These are phyloP conservation scores for Hawksworthiomyces lignivorus DNA, from an alignment of 2,329 filamentous ascomycete genomes.

Conservation along the genomic window DNA sequence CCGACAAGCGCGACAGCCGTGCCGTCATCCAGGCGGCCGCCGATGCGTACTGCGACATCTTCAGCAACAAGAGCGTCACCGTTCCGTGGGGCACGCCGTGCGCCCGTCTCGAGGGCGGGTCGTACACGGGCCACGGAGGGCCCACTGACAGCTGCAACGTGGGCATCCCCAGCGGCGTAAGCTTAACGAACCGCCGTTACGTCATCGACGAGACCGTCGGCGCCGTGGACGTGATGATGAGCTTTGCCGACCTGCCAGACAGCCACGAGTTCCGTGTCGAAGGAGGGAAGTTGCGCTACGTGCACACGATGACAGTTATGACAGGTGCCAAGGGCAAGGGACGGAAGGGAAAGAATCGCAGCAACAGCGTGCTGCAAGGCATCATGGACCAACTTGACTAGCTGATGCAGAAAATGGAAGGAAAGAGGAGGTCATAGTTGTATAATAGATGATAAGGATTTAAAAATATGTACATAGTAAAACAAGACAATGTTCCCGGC, in stretches of 20 bases:
- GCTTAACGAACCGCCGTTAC: conserved; percentile 15
- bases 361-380: background rate
- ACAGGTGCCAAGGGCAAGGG: background rate
- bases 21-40: conserved; percentile 22
- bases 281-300: conserved; percentile 23
- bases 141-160: conserved; percentile 18
- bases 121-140: conserved; percentile 19
- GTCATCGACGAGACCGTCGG: conserved; percentile 21
- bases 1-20: conserved; percentile 18
- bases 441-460: too few species aligned
- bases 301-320: conserved; percentile 25
- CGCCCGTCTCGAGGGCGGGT: conserved; percentile 21
- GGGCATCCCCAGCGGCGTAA: conserved; percentile 14
- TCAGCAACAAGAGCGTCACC: conserved; percentile 21
- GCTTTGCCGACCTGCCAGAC: conserved; percentile 22
- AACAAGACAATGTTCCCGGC: too few species aligned
- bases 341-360: background rate
- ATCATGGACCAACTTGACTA: background rate
- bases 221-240: conserved; percentile 22
- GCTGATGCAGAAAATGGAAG: too few species aligned
- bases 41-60: conserved; percentile 30
- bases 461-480: too few species aligned
- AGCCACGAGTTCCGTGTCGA: conserved; percentile 28
- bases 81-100: conserved; percentile 31
- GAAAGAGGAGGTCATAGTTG: too few species aligned